phyloP scores from a whole-genome alignment of 352 stramenopile genomes.

The Pythium oligandrum region DNA sequence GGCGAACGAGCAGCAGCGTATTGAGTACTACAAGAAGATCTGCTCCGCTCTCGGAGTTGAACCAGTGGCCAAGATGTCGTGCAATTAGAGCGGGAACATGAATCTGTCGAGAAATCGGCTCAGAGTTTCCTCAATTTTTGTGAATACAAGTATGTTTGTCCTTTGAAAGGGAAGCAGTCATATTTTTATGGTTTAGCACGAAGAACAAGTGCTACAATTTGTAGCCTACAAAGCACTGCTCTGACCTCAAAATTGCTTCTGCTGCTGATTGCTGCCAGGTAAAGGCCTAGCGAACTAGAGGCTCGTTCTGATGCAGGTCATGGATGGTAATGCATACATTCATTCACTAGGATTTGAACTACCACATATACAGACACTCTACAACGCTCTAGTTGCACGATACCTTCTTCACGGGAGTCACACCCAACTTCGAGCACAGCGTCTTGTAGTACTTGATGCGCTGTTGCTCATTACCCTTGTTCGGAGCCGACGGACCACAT shows the following conservation, averaged over 20 bases:
- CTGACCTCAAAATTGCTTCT: no score
- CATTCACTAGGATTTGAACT: neutral
- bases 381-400: slow-evolving; percentile 4
- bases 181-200: no score
- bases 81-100: neutral
- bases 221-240: neutral
- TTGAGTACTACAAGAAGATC: slow-evolving; percentile 9
- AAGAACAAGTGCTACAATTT: no score
- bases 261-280: neutral
- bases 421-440: slow-evolving; percentile 4
- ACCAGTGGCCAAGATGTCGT: slow-evolving; percentile 7
- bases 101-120: no score
- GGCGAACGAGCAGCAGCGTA: slow-evolving; percentile 39
- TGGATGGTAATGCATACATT: neutral
- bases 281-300: neutral
- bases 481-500: slow-evolving; percentile 27
- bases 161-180: no score
- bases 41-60: slow-evolving; percentile 5
- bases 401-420: slow-evolving; percentile 4
- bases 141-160: no score
- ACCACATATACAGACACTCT: neutral
- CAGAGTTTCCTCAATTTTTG: no score
- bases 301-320: neutral
- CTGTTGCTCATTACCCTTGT: slow-evolving; percentile 30
- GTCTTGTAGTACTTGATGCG: slow-evolving; percentile 16